Percentiles rank a stretch among this genome's conserved stretches.
phyloP scores from a whole-genome alignment of 257 asterid species.

The Nicotiana benthamiana region DNA sequence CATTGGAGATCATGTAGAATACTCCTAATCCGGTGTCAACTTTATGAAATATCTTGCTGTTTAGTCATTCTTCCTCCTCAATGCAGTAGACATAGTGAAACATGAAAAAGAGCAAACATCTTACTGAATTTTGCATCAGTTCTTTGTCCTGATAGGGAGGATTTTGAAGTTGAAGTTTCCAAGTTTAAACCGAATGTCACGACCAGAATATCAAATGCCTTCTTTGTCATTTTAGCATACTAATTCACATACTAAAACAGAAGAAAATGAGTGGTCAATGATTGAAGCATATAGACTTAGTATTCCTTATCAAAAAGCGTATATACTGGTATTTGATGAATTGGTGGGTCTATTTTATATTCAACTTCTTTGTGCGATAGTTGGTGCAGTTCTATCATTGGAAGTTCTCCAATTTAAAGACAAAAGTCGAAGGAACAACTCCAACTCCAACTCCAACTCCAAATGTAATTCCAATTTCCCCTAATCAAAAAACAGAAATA shows the following conservation, averaged over 20 bases:
- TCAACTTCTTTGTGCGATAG: constrained; percentile 21
- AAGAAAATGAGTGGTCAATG: background rate
- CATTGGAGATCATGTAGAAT: background rate
- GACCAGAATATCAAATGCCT: background rate
- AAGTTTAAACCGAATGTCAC: background rate
- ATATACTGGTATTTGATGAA: background rate
- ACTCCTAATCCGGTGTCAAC: background rate
- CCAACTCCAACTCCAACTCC: background rate
- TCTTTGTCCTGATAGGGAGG: background rate
- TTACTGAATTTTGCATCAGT: background rate
- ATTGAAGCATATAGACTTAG: background rate
- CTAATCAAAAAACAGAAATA: constrained; percentile 21
- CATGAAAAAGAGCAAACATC: background rate
- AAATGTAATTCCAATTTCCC: constrained; percentile 24
- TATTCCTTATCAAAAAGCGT: background rate
- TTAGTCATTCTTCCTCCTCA: background rate
- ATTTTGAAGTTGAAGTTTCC: background rate
- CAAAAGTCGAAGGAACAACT: constrained; percentile 16
- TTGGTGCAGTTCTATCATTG: constrained; percentile 58
- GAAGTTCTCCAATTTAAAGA: constrained; percentile 27
- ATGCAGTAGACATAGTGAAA: background rate
- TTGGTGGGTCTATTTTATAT: background rate
- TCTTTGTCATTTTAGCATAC: background rate
- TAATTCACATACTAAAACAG: background rate
- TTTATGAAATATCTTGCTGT: background rate